Conservation (phyloP, 805 yeast genomes). For the Sugiyamaella boreocaroliniensis region DNA sequence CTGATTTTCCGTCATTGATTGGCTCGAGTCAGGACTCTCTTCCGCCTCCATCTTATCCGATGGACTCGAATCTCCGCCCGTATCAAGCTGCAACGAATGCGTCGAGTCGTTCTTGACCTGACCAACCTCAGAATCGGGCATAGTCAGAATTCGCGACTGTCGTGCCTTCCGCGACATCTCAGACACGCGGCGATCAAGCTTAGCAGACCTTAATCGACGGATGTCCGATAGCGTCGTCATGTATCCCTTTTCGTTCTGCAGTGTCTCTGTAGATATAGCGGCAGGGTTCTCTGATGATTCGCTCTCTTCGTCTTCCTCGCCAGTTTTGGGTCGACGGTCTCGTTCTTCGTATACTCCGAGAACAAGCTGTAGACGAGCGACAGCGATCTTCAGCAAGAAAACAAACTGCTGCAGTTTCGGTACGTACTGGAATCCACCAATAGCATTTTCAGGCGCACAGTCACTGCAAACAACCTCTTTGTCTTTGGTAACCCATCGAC, state of each 20-base stretch:
- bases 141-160: constrained; percentile 57
- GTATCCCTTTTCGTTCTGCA: constrained; percentile 37
- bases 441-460: constrained; percentile 39
- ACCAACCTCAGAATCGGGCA: constrained; percentile 37
- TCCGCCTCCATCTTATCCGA: background rate
- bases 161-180: constrained; percentile 52
- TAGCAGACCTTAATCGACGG: constrained; percentile 62
- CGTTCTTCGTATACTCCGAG: constrained; percentile 24
- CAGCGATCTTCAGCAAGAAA: constrained; percentile 74
- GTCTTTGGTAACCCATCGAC: constrained; percentile 35
- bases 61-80: background rate
- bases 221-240: constrained; percentile 68
- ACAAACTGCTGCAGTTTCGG: constrained; percentile 67
- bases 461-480: constrained; percentile 42
- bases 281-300: background rate
- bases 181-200: constrained; percentile 58
- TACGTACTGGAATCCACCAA: constrained; percentile 47
- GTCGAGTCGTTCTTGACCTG: constrained; percentile 18
- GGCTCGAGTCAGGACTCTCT: background rate
- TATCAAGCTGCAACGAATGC: constrained; percentile 8
- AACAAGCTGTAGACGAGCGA: constrained; percentile 53
- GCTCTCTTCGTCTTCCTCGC: background rate
- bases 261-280: background rate
- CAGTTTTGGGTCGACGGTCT: constrained; percentile 9
- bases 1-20: background rate